Evolutionary conservation across 257 asterid genomes (phyloP).

Genomic region (Echites panduratus): DNA sequence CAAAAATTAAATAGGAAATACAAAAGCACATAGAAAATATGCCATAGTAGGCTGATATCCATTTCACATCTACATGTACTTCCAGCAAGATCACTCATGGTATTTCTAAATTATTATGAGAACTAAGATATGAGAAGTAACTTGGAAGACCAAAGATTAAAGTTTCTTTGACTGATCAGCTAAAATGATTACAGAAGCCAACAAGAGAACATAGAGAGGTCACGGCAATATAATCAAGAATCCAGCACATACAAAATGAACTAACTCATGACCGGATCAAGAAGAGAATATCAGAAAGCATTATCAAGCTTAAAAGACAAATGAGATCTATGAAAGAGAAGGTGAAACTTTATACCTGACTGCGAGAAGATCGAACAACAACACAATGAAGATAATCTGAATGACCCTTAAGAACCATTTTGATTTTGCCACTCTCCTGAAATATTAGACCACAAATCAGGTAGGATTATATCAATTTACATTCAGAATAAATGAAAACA

Average conservation of each 20-base stretch:
- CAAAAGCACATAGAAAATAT: conserved; percentile 1
- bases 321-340: not conserved
- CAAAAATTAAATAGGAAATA: not conserved
- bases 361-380: conserved; percentile 54
- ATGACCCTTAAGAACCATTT: conserved; percentile 83
- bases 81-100: not conserved
- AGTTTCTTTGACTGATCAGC: not conserved
- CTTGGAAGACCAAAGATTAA: not conserved
- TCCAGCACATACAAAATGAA: not conserved
- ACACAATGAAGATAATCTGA: conserved; percentile 74
- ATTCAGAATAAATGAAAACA: not conserved
- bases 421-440: conserved; percentile 68
- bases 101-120: not conserved
- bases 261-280: not conserved
- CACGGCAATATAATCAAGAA: not conserved
- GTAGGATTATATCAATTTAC: not conserved
- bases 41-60: not conserved
- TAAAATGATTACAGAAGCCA: not conserved
- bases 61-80: not conserved
- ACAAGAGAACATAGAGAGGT: not conserved
- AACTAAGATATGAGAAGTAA: not conserved
- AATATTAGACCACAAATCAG: not conserved
- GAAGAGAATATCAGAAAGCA: conserved; percentile 4
- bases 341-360: conserved; percentile 50
- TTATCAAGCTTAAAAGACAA: not conserved